Base-by-base conservation (phyloP, 768 basidiomycete species). In the Hygrocybe coccinea region DNA sequence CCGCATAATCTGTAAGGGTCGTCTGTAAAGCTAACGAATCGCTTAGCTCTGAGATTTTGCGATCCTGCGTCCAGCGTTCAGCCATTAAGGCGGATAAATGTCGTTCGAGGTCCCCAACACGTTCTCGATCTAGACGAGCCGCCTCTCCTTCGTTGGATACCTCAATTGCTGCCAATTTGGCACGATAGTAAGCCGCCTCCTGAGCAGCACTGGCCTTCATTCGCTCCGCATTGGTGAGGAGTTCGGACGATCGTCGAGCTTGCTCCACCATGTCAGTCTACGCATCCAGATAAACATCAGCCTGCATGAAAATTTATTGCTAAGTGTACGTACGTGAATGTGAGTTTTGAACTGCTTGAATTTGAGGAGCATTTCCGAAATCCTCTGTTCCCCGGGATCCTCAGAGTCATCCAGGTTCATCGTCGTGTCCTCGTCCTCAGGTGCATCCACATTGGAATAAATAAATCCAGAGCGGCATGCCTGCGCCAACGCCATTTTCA, bases 171-270 rank as follows among this genome's bases (percentile, higher is more conserved):
- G 85, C 80, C n/a, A 95, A 75, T 72, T 98, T 97, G 46, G 95
- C 91, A 49, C 95, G 91, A 67, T 94, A 97, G 73, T 89, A 97
- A 1, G 94, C 91, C 2, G 95, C 89, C 71, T 99, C 97, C 69
- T 98, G 91, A 7, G 89, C 72, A 1, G 97, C 97, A 41, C 82
- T 85, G 6, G 78, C 69, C 58, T 87, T 86, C 59, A 84, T 71
- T 50, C 88, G 82, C 59, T 95, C 91, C 0, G 90, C 87, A 51
- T 92, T 89, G 3, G 82, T 77, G 9, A 97, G 69, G 38, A 84
- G 85, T 41, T 90, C 86, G 2, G 93, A 91, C 2, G 86, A 82
- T 50, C 79, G 78, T 44, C 79, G 83, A 1, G 90, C 88, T 69
- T 95, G 91, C 51, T 84, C 85, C 12, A 80, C 76, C 64, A 94